Evolutionary conservation across 805 yeast species (phyloP).

Genomic region (Sugiyamaella mastotermitis): DNA sequence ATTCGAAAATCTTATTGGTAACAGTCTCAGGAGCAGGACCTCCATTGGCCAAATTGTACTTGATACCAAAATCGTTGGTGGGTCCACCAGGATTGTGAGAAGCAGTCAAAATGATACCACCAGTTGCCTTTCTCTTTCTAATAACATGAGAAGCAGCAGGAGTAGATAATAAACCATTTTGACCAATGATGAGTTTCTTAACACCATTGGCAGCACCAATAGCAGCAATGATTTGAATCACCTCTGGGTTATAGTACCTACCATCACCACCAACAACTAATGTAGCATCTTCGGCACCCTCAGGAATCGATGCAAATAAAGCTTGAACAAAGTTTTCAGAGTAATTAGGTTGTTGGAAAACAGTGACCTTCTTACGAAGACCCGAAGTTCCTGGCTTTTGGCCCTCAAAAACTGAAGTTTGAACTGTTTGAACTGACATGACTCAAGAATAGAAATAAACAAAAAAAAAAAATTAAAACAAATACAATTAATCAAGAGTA

Average conservation of each 20-base stretch:
- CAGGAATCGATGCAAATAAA: conserved; percentile 79
- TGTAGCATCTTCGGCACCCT: conserved; percentile 67
- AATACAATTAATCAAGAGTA: too few relatives aligned
- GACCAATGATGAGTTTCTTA: conserved; percentile 76
- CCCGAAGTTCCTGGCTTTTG: conserved; percentile 99
- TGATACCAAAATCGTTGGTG: conserved; percentile 84
- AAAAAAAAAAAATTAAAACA: too few relatives aligned
- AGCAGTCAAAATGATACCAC: conserved; percentile 94
- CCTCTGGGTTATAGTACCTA: conserved; percentile 78
- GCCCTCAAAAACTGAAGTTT: conserved; percentile 54
- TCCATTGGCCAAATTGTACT: conserved; percentile 90
- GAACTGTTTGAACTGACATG: too few relatives aligned
- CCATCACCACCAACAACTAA: conserved; percentile 97
- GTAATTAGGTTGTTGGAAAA: conserved; percentile 73
- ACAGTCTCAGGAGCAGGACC: conserved; percentile 98
- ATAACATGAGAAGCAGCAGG: conserved; percentile 96
- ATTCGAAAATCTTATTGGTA: conserved; percentile 78
- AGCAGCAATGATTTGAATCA: conserved; percentile 72
- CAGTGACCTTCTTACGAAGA: conserved; percentile 81
- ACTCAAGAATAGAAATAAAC: too few relatives aligned
- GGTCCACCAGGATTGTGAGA: conserved; percentile 99
- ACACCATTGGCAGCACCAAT: conserved; percentile 93
- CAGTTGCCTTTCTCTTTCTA: conserved; percentile 65
- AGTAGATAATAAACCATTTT: conserved; percentile 81
- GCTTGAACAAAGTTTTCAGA: conserved; percentile 94